phyloP scores from a whole-genome alignment of 495 filamentous ascomycete species.

The Podospora tetraspora region DNA sequence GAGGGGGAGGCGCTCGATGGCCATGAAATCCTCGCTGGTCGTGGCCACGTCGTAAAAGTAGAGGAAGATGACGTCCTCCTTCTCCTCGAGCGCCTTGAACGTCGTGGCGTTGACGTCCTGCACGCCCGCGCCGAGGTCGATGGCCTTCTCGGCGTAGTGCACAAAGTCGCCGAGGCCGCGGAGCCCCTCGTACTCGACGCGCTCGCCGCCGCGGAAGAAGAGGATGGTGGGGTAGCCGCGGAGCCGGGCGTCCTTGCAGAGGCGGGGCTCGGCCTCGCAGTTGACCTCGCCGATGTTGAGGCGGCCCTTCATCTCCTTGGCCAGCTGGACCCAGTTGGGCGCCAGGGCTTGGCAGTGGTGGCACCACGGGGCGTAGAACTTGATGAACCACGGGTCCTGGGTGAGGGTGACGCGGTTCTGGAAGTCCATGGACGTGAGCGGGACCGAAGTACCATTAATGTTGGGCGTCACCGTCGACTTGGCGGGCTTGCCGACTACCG shows the following conservation, averaged over 20 bases:
- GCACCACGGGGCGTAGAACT: constrained; percentile 98
- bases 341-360: constrained; percentile 88
- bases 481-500: constrained; percentile 32
- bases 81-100: constrained; percentile 84
- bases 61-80: constrained; percentile 89
- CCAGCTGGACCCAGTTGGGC: constrained; percentile 84
- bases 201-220: constrained; percentile 88
- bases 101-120: constrained; percentile 68
- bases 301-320: constrained; percentile 76
- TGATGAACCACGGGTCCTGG: constrained; percentile 93
- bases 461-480: constrained; percentile 59
- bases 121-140: constrained; percentile 70
- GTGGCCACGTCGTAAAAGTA: constrained; percentile 98
- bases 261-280: constrained; percentile 73
- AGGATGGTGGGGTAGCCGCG: constrained; percentile 80
- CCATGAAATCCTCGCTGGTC: constrained; percentile 81
- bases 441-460: constrained; percentile 62
- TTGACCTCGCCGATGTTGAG: constrained; percentile 96
- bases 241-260: constrained; percentile 85
- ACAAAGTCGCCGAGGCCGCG: constrained; percentile 89
- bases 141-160: constrained; percentile 77
- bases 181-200: constrained; percentile 87
- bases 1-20: constrained; percentile 77
- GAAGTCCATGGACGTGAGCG: constrained; percentile 80
- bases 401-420: constrained; percentile 79